Evolutionary conservation across 2,329 filamentous ascomycete genomes (phyloP), one percentile per base, ranked within the genome.

Genomic region (Xylaria sp.): DNA sequence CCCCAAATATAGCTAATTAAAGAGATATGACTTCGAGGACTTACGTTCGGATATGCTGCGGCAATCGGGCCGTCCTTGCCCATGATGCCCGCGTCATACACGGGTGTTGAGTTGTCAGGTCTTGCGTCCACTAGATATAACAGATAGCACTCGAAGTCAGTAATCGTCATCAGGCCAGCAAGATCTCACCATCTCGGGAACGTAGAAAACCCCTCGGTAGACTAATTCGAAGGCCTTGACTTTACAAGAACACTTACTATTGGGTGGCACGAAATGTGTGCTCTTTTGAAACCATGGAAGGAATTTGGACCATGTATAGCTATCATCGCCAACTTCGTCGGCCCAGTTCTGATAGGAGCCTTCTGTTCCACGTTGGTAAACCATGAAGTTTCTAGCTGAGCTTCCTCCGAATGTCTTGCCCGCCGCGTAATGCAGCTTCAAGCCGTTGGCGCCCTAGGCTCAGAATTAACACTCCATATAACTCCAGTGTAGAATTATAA

Each of bases 11-110:
- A 2, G 31, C 46, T 33, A n/a, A 17, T 4, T 4, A 21, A 2
- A 19, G 33, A 6, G 14, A 15, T 17, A 15, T 21, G 46, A 19
- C 17, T 45, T 2, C 17, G 4, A 35, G 19, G 33, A 51, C 49
- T 51, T 38, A 51, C 49, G 52, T 80, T 79, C 3, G 76, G 59
- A 59, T 76, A 82, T 0, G 78, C 77, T 2, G 82, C 76, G 23
- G 80, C 73, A 0, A 83, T 63, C 0, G 80, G 79, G 0, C 75
- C 75, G 4, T 72, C 74, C 2, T 43, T 58, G 33, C 71, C 70
- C 40, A 78, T 79, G 2, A 71, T 70, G 4, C 70, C 70, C 8
- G 69, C 56, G 19, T 75, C 70, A 54, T 73, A 75, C 14, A 60
- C 35, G 4, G 69, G 61, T 2, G 69, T 70, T 7, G 73, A 71